phyloP scores from a whole-genome alignment of 139 green algal genomes.

The Tetraselmis striata region DNA sequence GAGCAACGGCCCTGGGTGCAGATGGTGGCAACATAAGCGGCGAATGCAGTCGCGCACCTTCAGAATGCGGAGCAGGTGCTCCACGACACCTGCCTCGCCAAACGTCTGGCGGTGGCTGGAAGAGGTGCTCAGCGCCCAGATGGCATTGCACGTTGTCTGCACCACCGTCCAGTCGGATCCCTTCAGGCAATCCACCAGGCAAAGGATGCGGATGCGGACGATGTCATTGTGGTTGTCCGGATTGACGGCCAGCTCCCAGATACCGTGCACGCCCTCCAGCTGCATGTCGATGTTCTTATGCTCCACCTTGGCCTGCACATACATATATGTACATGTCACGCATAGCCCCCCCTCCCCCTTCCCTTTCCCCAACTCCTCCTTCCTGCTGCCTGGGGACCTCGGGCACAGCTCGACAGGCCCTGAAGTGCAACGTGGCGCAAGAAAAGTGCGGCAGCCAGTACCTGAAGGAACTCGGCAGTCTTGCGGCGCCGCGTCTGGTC shows the following conservation, averaged over 20 bases:
- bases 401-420: too few relatives aligned
- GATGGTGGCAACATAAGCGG: too few relatives aligned
- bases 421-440: too few relatives aligned
- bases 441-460: too few relatives aligned
- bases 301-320: conserved; percentile 14
- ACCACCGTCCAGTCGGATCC: conserved; percentile 31
- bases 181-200: conserved; percentile 29
- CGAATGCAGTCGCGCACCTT: background rate
- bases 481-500: background rate
- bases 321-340: too few relatives aligned
- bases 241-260: conserved; percentile 68
- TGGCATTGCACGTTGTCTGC: conserved; percentile 9
- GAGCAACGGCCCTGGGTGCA: too few relatives aligned
- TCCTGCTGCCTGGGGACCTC: too few relatives aligned
- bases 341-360: too few relatives aligned
- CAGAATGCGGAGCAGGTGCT: background rate
- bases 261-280: conserved; percentile 43
- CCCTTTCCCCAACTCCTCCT: too few relatives aligned
- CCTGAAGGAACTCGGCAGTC: background rate
- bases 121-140: conserved; percentile 9
- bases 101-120: background rate
- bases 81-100: background rate
- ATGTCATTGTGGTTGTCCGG: conserved; percentile 55
- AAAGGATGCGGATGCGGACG: conserved; percentile 24
- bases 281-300: conserved; percentile 5